Percentiles rank a stretch among this genome's conserved stretches.
Conservation (phyloP, 176 grass and related monocot species). For the Bolboschoenus planiculmis region DNA sequence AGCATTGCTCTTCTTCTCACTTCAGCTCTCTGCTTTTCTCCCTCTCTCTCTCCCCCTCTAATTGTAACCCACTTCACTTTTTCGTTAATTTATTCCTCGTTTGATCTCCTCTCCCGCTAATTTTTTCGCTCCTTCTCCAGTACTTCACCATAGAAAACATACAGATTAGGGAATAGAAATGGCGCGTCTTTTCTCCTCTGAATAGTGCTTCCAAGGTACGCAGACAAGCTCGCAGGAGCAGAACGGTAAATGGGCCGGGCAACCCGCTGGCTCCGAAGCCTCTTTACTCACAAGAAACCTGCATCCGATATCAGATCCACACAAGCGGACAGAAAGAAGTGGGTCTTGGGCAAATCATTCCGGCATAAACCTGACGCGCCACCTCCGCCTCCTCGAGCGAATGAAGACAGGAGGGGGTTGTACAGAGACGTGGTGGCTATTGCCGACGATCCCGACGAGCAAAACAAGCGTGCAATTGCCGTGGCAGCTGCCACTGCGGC, state of each 20-base stretch:
- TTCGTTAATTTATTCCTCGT: conserved; percentile 3
- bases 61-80: neutral
- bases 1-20: neutral
- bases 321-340: conserved; percentile 37
- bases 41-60: neutral
- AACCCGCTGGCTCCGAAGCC: conserved; percentile 58
- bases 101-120: conserved; percentile 52
- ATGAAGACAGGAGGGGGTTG: conserved; percentile 20
- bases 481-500: conserved; percentile 80
- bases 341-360: conserved; percentile 61
- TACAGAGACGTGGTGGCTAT: conserved; percentile 14
- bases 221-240: neutral
- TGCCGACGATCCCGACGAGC: conserved; percentile 38
- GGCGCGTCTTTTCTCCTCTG: neutral
- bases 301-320: conserved; percentile 4
- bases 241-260: conserved; percentile 58
- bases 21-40: neutral
- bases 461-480: conserved; percentile 87
- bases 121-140: neutral
- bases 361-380: conserved; percentile 36
- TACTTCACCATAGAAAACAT: neutral
- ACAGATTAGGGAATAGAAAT: neutral
- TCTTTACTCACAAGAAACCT: conserved; percentile 56
- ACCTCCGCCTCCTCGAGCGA: conserved; percentile 3
- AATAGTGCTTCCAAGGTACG: neutral